phyloP scores from a whole-genome alignment of 2,329 filamentous ascomycete genomes.

The Pyricularia sp. region DNA sequence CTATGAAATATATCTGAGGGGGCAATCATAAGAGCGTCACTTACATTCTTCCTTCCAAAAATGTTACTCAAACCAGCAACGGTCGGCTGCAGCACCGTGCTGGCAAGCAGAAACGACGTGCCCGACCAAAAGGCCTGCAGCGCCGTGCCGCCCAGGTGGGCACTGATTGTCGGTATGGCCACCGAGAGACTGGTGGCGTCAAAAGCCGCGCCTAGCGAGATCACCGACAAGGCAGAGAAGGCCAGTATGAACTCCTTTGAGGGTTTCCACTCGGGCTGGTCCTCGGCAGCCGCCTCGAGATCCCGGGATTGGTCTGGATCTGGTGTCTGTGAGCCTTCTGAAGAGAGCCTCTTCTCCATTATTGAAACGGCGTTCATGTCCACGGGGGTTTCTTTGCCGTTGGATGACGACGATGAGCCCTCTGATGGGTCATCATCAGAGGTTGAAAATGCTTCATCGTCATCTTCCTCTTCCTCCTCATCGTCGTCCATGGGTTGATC shows the following conservation, averaged over 20 bases:
- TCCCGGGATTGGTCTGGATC: not conserved
- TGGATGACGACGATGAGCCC: not conserved
- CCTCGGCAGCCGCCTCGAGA: not conserved
- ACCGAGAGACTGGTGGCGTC: constrained; percentile 59
- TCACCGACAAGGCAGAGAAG: constrained; percentile 39
- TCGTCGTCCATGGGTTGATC: not conserved
- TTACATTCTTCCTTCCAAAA: constrained; percentile 22
- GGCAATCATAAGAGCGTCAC: not conserved
- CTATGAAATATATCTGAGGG: no score
- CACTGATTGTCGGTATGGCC: constrained; percentile 45
- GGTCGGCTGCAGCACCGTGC: constrained; percentile 51
- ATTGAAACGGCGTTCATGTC: not conserved
- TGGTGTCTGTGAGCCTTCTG: not conserved
- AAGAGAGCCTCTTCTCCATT: not conserved
- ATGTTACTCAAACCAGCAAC: constrained; percentile 27
- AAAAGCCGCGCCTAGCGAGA: constrained; percentile 53
- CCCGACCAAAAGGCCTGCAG: constrained; percentile 63
- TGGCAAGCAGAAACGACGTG: constrained; percentile 59
- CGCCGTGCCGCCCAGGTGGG: constrained; percentile 38
- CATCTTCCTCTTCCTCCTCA: not conserved
- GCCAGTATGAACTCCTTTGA: constrained; percentile 31
- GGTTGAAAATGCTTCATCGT: not conserved
- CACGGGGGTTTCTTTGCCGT: not conserved
- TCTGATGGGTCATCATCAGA: not conserved
- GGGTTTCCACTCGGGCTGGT: not conserved